These are phyloP conservation scores for Pythium myriotylum DNA, from an alignment of 352 stramenopile species.

Conservation along the genomic window DNA sequence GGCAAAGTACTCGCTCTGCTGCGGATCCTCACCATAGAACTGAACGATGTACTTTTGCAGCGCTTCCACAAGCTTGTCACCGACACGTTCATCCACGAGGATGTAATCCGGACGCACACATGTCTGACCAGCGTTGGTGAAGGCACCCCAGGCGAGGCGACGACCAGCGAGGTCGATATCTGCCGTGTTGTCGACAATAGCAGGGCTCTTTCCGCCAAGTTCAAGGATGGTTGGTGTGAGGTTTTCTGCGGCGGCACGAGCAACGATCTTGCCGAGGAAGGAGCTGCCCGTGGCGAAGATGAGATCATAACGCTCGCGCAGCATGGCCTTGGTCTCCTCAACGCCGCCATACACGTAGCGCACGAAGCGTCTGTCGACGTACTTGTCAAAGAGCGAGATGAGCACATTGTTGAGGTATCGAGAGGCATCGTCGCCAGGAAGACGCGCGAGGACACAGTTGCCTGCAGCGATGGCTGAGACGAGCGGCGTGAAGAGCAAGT, in stretches of 20 bases:
- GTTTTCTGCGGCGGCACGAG: constrained; percentile 87
- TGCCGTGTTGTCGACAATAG: constrained; percentile 75
- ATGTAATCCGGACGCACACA: constrained; percentile 95
- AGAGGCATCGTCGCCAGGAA: constrained; percentile 87
- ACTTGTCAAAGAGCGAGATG: constrained; percentile 66
- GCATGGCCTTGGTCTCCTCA: constrained; percentile 77
- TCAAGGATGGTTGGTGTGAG: constrained; percentile 96
- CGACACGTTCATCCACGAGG: constrained; percentile 82
- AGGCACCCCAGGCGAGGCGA: constrained; percentile 87
- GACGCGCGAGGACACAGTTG: constrained; percentile 93
- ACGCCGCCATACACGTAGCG: constrained; percentile 85
- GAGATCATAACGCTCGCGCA: constrained; percentile 75
- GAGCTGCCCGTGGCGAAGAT: constrained; percentile 82
- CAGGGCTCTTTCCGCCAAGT: constrained; percentile 93
- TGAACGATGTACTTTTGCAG: constrained; percentile 36
- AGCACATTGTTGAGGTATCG: constrained; percentile 58
- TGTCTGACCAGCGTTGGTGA: constrained; percentile 92
- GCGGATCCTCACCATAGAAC: constrained; percentile 60
- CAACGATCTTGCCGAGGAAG: constrained; percentile 90
- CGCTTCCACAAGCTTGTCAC: constrained; percentile 55
- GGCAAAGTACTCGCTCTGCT: constrained; percentile 50
- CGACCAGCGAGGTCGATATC: constrained; percentile 61
- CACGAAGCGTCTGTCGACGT: constrained; percentile 76
- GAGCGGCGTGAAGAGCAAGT: constrained; percentile 57
- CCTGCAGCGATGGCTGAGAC: constrained; percentile 71